Evolutionary conservation across 176 grass and related monocot species (phyloP).

Genomic region (Rhynchospora tenuis): DNA sequence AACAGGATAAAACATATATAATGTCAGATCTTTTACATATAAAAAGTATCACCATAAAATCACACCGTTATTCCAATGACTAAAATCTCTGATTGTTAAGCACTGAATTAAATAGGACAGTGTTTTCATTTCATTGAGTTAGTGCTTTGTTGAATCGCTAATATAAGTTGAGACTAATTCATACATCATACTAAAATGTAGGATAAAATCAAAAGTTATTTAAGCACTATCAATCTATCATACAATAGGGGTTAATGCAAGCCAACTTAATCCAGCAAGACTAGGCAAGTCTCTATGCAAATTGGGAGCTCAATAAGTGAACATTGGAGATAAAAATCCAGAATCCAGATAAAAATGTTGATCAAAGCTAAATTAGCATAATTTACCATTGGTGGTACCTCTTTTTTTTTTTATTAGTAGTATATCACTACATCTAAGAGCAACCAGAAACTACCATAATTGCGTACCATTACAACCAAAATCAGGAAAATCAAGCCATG

Average conservation of each 20-base stretch:
- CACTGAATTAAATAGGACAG: neutral
- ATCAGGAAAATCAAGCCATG: conserved; percentile 60
- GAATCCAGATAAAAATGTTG: neutral
- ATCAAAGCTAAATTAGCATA: neutral
- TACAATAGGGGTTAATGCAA: neutral
- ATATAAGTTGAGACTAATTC: neutral
- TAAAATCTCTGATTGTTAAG: neutral
- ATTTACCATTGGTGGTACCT: too few species aligned
- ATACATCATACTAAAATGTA: neutral
- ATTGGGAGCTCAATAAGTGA: neutral
- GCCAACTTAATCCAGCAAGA: neutral
- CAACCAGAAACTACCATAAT: neutral
- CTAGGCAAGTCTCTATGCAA: neutral
- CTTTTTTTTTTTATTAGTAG: too few species aligned
- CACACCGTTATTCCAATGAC: too few species aligned
- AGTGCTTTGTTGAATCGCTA: neutral
- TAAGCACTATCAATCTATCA: neutral
- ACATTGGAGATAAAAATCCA: too few species aligned
- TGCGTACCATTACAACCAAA: neutral
- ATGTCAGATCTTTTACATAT: neutral
- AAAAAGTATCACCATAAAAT: neutral
- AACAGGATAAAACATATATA: neutral
- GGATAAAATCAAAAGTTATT: neutral
- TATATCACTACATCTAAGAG: neutral
- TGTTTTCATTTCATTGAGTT: neutral